Conservation (phyloP, 148 eudicot species). For the Rhododendron griersonianum region DNA sequence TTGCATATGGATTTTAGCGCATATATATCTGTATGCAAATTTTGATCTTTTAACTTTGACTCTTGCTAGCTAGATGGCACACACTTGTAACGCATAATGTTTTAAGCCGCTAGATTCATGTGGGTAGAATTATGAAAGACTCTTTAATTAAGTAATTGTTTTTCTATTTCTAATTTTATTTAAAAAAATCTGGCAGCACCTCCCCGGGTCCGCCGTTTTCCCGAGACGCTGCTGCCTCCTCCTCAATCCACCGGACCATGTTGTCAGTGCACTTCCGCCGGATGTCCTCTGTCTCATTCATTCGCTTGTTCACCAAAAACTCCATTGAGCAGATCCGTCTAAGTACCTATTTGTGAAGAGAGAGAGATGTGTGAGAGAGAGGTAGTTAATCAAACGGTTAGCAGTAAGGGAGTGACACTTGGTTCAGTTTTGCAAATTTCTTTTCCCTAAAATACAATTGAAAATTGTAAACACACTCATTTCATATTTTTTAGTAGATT, state of each 20-base stretch:
- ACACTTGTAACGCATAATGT: not conserved
- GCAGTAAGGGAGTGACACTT: not conserved
- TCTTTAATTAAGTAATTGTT: not conserved
- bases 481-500: too few species aligned
- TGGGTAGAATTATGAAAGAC: not conserved
- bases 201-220: conserved; percentile 7
- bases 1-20: too few species aligned
- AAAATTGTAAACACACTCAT: too few species aligned
- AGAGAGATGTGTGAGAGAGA: not conserved
- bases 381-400: not conserved
- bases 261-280: conserved; percentile 15
- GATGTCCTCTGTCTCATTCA: conserved; percentile 12
- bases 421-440: not conserved
- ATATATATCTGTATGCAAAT: not conserved
- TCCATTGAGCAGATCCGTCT: conserved; percentile 20
- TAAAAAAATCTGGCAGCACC: not conserved
- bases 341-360: not conserved
- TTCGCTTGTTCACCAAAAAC: conserved; percentile 11
- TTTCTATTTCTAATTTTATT: not conserved
- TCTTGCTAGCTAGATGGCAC: not conserved
- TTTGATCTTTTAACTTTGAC: not conserved
- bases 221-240: conserved; percentile 5
- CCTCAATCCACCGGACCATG: conserved; percentile 24
- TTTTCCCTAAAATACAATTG: too few species aligned
- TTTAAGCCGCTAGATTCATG: not conserved